A percentile compares a stretch with the other conserved stretches of the same genome.
phyloP scores from a whole-genome alignment of 139 green algal genomes.

The Chlorella vulgaris region DNA sequence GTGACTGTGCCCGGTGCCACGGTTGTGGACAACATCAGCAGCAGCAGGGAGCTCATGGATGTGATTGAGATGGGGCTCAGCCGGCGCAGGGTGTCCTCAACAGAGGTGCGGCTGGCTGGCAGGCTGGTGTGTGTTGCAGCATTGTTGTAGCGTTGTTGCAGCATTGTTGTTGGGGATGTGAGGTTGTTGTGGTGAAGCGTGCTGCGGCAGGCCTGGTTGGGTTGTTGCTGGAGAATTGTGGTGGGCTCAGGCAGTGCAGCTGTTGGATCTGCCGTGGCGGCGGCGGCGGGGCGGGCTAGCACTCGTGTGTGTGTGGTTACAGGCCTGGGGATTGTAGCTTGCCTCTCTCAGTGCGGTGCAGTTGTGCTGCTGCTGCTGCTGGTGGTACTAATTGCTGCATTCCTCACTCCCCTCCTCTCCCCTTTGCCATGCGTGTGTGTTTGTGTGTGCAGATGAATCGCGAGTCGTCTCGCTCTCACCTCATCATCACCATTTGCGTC shows the following conservation, averaged over 20 bases:
- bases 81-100: slow-evolving; percentile 51
- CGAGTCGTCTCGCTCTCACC: slow-evolving; percentile 89
- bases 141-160: background rate
- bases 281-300: too few species aligned
- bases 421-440: too few species aligned
- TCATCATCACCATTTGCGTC: slow-evolving; percentile 94
- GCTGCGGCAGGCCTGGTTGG: too few species aligned
- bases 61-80: slow-evolving; percentile 64
- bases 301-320: too few species aligned
- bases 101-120: background rate
- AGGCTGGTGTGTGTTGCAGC: background rate
- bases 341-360: too few species aligned
- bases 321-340: background rate
- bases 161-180: background rate
- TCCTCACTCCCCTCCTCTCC: too few species aligned
- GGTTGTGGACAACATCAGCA: slow-evolving; percentile 60
- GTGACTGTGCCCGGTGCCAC: slow-evolving; percentile 89
- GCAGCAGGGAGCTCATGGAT: slow-evolving; percentile 64
- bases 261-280: too few species aligned
- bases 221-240: background rate
- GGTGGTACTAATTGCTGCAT: too few species aligned
- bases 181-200: too few species aligned
- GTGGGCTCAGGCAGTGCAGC: background rate
- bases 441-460: slow-evolving; percentile 91
- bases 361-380: too few species aligned